Evolutionary conservation across 2,329 filamentous ascomycete species (phyloP).

Genomic region (Huntiella bhutanensis): DNA sequence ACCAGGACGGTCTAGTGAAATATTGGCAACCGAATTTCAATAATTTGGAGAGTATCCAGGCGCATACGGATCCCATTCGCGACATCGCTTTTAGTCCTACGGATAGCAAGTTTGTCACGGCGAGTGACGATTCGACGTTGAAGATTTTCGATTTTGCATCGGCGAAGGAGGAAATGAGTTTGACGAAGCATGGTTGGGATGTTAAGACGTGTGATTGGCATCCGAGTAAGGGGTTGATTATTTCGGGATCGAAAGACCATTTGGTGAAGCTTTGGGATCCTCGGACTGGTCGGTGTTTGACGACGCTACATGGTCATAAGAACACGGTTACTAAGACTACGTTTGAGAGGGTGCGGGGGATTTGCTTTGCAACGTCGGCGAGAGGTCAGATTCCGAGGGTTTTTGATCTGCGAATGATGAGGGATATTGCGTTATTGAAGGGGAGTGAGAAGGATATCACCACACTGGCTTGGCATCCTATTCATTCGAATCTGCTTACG

Average conservation of each 20-base stretch:
- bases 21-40: conserved; percentile 99
- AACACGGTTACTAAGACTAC: conserved; percentile 87
- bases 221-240: conserved; percentile 78
- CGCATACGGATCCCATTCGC: conserved; percentile 73
- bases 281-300: conserved; percentile 73
- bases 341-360: conserved; percentile 71
- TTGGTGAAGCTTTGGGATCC: conserved; percentile 97
- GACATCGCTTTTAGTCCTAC: conserved; percentile 87
- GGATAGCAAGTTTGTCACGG: conserved; percentile 89
- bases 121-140: conserved; percentile 78
- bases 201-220: conserved; percentile 97
- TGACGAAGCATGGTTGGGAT: conserved; percentile 95
- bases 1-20: conserved; percentile 88
- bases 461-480: conserved; percentile 80
- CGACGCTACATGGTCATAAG: conserved; percentile 89
- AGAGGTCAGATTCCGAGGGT: conserved; percentile 83
- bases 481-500: conserved; percentile 73
- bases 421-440: conserved; percentile 80
- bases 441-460: conserved; percentile 95
- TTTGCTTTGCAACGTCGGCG: conserved; percentile 77
- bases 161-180: conserved; percentile 60
- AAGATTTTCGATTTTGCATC: conserved; percentile 95
- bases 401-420: conserved; percentile 96
- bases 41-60: conserved; percentile 87
- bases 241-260: conserved; percentile 95